A percentile compares a stretch with the other conserved stretches of the same genome.
Evolutionary conservation across 176 grass and related monocot genomes (phyloP).

Genomic region (Eleusine indica): DNA sequence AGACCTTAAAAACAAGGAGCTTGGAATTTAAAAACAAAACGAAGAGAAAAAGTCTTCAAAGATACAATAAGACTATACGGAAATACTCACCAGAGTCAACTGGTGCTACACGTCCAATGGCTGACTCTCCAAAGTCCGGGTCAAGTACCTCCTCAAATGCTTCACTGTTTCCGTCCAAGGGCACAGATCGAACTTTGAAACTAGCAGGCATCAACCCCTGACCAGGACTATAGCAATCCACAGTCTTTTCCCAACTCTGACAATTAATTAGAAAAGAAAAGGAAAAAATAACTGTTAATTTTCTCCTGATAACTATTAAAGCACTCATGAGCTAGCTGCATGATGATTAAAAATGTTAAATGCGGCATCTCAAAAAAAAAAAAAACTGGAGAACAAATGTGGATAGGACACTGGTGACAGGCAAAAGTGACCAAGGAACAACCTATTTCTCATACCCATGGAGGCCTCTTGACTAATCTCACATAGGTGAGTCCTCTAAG

Average conservation of each 20-base stretch:
- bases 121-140: slow-evolving; percentile 95
- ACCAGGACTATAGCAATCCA: slow-evolving; percentile 94
- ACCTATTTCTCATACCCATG: not conserved
- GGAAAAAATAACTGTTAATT: slow-evolving; percentile 9
- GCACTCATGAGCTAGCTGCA: slow-evolving; percentile 6
- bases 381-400: not conserved
- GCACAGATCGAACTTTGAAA: slow-evolving; percentile 94
- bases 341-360: not conserved
- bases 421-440: not conserved
- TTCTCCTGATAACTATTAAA: not conserved
- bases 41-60: slow-evolving; percentile 7
- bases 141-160: slow-evolving; percentile 95
- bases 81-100: slow-evolving; percentile 87
- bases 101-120: slow-evolving; percentile 94
- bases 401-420: not conserved
- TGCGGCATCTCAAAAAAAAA: not conserved
- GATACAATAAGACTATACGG: slow-evolving; percentile 1
- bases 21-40: slow-evolving; percentile 10
- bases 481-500: not conserved
- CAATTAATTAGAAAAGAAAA: not conserved
- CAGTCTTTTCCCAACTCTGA: slow-evolving; percentile 97
- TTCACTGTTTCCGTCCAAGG: slow-evolving; percentile 94
- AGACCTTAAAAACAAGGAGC: slow-evolving; percentile 58
- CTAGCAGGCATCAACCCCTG: slow-evolving; percentile 98
- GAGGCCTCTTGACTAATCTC: not conserved